Base-by-base conservation (phyloP, 2,329 filamentous ascomycete genomes). In the Sphaerulina vaccinii region DNA sequence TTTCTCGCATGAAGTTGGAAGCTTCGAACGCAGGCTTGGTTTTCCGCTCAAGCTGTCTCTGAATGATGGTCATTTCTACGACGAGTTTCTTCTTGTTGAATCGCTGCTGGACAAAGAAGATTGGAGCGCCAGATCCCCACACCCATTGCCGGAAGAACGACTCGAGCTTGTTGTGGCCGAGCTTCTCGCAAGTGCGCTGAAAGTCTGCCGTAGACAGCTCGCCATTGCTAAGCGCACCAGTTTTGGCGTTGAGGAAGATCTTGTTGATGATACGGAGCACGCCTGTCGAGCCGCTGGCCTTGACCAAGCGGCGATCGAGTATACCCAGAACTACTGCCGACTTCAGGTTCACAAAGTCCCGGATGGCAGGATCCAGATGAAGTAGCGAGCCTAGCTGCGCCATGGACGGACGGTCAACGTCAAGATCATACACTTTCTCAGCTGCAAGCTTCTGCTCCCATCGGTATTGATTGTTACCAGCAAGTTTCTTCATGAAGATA, bases 1-100 rank as follows among this genome's bases (percentile, higher is more conserved):
- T 82, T 59, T 93, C 87, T 48, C 89, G 82, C 72, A 95, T 80
- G 64, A 99, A 97, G 2, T 87, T 84, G 10, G 83, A 76, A 56
- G 87, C 87, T 16, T 85, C 80, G 11, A 95, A 75, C 68, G 80
- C 65, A 70, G 77, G 66, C 72, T 79, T 74, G 13, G 74, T 76
- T 35, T 77, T 72, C 55, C 85, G 77, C 23, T 80, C 75, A 6
- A 72, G 73, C 66, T 87, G 89, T 0, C 82, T 81, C 70, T 99
- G 95, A 44, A 81, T 82, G 58, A 99, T 88, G 8, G 84, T 86
- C 77, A 99, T 87, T 70, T 97, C 91, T 1, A 99, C 90, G 22
- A 92, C 91, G 3, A 97, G 79, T 62, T 95, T 88, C 75, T 99
- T 99, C 75, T 97, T 97, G 68, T 99, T 99, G 73, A 99, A 99